Evolutionary conservation across 2,329 filamentous ascomycete species (phyloP).

Genomic region (Microdochium bolleyi): DNA sequence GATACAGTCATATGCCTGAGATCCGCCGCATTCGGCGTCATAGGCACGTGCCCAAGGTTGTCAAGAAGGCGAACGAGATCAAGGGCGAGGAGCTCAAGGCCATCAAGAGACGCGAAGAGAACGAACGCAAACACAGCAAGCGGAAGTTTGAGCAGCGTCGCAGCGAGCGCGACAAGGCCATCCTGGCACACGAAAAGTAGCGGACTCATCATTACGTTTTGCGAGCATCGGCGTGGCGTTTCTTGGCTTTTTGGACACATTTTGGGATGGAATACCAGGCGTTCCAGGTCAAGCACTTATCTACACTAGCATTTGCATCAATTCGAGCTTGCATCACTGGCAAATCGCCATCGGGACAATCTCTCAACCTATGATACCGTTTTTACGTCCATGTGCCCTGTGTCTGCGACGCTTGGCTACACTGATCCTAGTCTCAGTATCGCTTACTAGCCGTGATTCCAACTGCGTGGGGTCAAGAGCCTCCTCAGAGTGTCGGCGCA

Average conservation of each 20-base stretch:
- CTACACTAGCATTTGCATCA: constrained; percentile 1
- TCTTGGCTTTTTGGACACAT: constrained; percentile 8
- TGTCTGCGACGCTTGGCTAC: no score
- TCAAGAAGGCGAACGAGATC: constrained; percentile 95
- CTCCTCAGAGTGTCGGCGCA: no score
- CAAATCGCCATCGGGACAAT: no score
- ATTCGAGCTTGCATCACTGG: not conserved
- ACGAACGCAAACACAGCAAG: constrained; percentile 83
- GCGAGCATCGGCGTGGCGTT: not conserved
- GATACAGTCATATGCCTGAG: constrained; percentile 95
- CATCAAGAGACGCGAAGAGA: constrained; percentile 88
- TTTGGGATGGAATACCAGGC: not conserved
- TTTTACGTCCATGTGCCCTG: no score
- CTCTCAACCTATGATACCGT: no score
- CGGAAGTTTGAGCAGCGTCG: constrained; percentile 68
- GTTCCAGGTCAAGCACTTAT: not conserved
- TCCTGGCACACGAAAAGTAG: constrained; percentile 59
- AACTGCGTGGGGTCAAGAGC: no score
- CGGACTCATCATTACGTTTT: not conserved
- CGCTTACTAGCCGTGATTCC: no score
- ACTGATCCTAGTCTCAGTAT: no score
- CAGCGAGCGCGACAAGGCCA: constrained; percentile 87
- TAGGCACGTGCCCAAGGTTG: constrained; percentile 81
- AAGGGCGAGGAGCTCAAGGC: constrained; percentile 82
- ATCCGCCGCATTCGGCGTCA: constrained; percentile 85